A percentile compares a stretch with the other conserved stretches of the same genome.
Conservation (phyloP, 139 green algal species). For the Marvania coccoides region DNA sequence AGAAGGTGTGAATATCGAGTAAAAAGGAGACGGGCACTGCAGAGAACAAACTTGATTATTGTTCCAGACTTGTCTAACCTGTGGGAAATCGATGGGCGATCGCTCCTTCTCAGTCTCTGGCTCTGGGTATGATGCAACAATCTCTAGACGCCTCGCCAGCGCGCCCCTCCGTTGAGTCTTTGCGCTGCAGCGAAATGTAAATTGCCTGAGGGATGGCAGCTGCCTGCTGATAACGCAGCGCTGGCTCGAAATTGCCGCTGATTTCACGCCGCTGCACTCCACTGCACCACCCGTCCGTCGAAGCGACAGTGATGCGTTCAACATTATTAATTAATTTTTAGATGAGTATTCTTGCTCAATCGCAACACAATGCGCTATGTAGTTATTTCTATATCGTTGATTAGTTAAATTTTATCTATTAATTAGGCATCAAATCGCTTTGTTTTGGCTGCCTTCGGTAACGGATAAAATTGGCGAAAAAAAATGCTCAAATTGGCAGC, state of each 20-base stretch:
- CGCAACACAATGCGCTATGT: background rate
- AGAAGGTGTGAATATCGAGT: background rate
- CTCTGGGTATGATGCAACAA: constrained; percentile 45
- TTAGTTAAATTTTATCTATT: background rate
- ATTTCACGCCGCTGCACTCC: background rate
- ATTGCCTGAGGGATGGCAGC: background rate
- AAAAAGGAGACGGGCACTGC: background rate
- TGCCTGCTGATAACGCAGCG: background rate
- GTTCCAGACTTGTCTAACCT: no score
- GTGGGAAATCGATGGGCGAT: constrained; percentile 71
- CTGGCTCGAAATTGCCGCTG: background rate
- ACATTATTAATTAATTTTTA: background rate
- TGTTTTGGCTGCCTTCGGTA: no score
- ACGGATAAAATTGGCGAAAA: no score
- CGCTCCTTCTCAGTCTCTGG: constrained; percentile 83
- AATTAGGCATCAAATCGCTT: background rate
- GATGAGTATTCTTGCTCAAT: no score
- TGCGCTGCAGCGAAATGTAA: no score
- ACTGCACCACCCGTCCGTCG: background rate
- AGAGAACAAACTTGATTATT: no score
- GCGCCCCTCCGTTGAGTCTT: background rate
- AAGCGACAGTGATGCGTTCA: background rate
- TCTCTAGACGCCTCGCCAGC: background rate
- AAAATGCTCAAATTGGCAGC: no score
- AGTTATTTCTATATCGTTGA: background rate